These are phyloP conservation scores for Neocallimastix lanati DNA, from an alignment of 192 early-diverging fungal species.

Conservation along the genomic window DNA sequence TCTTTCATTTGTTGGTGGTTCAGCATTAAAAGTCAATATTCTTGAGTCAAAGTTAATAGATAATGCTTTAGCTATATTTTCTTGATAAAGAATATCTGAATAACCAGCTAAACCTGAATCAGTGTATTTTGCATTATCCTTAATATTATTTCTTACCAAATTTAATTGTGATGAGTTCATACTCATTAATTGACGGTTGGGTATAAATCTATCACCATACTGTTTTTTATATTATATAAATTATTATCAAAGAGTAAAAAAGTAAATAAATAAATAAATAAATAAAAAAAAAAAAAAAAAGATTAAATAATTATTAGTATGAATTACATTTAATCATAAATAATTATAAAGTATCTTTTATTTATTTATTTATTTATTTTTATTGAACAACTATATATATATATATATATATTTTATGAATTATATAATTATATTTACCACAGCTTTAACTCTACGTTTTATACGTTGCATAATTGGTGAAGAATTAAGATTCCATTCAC, in stretches of 20 bases:
- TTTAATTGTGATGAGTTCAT: slow-evolving; percentile 54
- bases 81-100: slow-evolving; percentile 37
- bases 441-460: neutral
- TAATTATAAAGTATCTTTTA: too few species aligned
- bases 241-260: too few species aligned
- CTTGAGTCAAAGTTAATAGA: slow-evolving; percentile 60
- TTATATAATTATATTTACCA: neutral
- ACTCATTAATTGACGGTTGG: slow-evolving; percentile 52
- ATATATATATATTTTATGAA: neutral
- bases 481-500: neutral
- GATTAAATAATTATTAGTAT: too few species aligned
- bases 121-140: slow-evolving; percentile 2
- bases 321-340: too few species aligned
- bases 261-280: too few species aligned
- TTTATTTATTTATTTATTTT: too few species aligned
- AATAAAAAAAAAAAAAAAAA: too few species aligned
- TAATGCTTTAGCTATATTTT: slow-evolving; percentile 61
- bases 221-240: neutral
- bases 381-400: too few species aligned
- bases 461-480: neutral
- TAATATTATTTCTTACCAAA: slow-evolving; percentile 14
- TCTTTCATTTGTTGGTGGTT: slow-evolving; percentile 41
- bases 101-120: neutral
- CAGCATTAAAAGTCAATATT: slow-evolving; percentile 60
- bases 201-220: slow-evolving; percentile 64